These are phyloP conservation scores for Thermochaetoides thermophila DNA, from an alignment of 495 filamentous ascomycete species.

Conservation along the genomic window DNA sequence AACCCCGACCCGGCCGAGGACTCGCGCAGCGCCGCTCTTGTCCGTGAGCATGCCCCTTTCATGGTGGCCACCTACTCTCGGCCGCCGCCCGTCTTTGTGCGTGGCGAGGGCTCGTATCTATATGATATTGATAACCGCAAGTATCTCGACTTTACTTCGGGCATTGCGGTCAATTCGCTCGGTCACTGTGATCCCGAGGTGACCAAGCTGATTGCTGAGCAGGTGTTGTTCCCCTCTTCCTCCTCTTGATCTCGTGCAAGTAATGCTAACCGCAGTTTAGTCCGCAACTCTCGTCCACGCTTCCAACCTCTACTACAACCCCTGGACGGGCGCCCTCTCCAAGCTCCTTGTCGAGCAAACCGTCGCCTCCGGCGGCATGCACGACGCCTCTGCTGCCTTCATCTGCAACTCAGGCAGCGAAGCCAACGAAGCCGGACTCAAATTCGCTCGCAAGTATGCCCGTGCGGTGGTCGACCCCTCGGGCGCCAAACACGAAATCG, in stretches of 20 bases:
- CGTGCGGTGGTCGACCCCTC: conserved; percentile 53
- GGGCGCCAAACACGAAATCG: conserved; percentile 64
- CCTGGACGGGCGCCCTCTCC: conserved; percentile 78
- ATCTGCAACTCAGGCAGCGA: conserved; percentile 90
- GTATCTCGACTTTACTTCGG: conserved; percentile 89
- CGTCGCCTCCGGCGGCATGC: conserved; percentile 58
- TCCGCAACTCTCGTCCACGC: conserved; percentile 69
- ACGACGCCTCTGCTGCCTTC: conserved; percentile 67
- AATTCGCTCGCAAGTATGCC: conserved; percentile 86
- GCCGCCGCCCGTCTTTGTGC: conserved; percentile 78
- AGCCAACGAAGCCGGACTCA: conserved; percentile 95
- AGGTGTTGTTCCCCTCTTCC: conserved; percentile 33
- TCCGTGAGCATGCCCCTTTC: conserved; percentile 57
- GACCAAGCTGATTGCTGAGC: conserved; percentile 49
- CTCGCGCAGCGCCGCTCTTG: conserved; percentile 58
- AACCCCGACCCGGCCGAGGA: conserved; percentile 67
- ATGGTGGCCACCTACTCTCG: conserved; percentile 95
- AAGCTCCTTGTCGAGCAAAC: conserved; percentile 74
- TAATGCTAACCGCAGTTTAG: conserved; percentile 21
- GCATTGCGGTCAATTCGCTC: conserved; percentile 87
- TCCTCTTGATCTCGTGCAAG: not conserved
- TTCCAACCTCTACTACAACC: conserved; percentile 93
- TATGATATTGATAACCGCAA: conserved; percentile 80
- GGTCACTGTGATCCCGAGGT: conserved; percentile 74
- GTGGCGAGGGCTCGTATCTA: conserved; percentile 70